Evolutionary conservation across 441 rosid species (phyloP).

Genomic region (Adansonia rubrostipa): DNA sequence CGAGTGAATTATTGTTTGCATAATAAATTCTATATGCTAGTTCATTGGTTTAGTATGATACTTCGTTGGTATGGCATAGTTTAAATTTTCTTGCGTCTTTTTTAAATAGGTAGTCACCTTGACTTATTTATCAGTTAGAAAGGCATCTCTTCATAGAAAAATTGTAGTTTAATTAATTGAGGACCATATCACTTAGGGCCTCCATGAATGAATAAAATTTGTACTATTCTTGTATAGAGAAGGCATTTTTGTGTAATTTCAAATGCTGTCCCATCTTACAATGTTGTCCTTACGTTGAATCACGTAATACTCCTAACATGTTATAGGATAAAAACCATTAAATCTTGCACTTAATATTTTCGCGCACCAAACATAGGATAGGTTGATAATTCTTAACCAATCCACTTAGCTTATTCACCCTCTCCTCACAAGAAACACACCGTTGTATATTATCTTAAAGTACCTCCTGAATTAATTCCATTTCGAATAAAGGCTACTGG

Average conservation of each 20-base stretch:
- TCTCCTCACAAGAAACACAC: too few relatives aligned
- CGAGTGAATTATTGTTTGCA: not conserved
- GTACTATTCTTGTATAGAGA: too few relatives aligned
- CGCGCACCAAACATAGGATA: not conserved
- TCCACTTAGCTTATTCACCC: not conserved
- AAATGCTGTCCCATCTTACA: not conserved
- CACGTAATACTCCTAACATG: not conserved
- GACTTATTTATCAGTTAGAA: not conserved
- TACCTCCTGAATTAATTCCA: not conserved
- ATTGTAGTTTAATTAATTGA: not conserved
- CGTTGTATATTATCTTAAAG: not conserved
- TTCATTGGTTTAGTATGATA: not conserved
- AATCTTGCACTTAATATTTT: not conserved
- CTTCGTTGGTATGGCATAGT: not conserved
- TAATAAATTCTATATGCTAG: not conserved
- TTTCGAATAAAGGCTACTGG: not conserved
- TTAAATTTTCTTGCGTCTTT: too few relatives aligned
- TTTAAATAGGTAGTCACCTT: too few relatives aligned
- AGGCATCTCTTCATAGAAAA: not conserved
- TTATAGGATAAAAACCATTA: not conserved
- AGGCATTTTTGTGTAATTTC: not conserved
- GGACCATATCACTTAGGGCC: not conserved
- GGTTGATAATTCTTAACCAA: not conserved
- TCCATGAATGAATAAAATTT: not conserved
- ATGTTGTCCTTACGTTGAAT: not conserved